Base-by-base conservation (phyloP, 1,284 basidiomycete genomes). In the Melampsora americana region DNA sequence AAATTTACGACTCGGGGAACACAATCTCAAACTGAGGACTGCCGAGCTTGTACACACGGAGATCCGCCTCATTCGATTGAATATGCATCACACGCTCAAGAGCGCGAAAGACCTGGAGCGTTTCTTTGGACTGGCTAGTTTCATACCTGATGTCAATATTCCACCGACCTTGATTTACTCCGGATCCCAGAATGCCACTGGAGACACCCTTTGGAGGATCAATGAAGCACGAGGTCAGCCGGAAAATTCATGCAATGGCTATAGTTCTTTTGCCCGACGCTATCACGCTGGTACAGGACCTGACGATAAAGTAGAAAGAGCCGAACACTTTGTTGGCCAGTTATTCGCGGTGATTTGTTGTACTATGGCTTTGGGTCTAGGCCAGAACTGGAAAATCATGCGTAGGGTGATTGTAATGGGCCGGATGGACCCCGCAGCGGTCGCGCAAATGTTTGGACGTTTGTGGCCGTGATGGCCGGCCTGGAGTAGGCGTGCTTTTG, bases 211-310 rank as follows among this genome's bases (percentile, higher is more conserved):
- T n/a, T n/a, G n/a, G n/a, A n/a, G n/a, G n/a, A n/a, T n/a, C n/a
- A n/a, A n/a, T n/a, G n/a, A n/a, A 66, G 9, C 64, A 7, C 30
- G 20, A 35, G 64, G 64, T 6, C 39, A 35, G 46, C 39, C 39
- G 64, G 46, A 66, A 42, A 23, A 66, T 66, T 23, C 64, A 30
- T 66, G 46, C 35, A 42, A 42, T n/a, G 46, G 32, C 20, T 23
- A 66, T 42, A 66, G 64, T n/a, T 4, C 16, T 6, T n/a, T 66
- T 11, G 35, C 46, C 26, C 28, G 32, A 42, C 64, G 32, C 64
- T 66, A 35, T 42, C 64, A 66, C 46, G 28, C 64, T 5, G 39
- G 64, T 66, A 66, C 64, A 3, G 64, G 64, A 35, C 35, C 39
- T 16, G 64, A 35, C 39, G 64, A 66, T 23, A 66, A 66, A 32